Evolutionary conservation across 2,329 filamentous ascomycete genomes (phyloP), one percentile per base, ranked within the genome.

Genomic region (Phaeomoniella chlamydospora): DNA sequence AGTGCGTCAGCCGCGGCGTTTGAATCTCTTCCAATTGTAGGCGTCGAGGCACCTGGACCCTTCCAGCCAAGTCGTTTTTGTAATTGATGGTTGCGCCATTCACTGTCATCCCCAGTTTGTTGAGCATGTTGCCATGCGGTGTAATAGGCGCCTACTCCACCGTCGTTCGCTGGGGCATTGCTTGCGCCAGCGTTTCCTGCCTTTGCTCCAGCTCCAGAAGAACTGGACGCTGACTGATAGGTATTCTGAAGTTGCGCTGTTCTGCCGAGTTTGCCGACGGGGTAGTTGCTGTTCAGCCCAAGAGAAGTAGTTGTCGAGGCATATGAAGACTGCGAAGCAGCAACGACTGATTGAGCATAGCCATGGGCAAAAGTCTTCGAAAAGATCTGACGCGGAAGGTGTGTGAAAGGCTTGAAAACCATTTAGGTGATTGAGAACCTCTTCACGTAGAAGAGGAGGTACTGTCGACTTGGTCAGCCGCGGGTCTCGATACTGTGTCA

Each of bases 341-440:
- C 90, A 64, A 98, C 86, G 64, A 96, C 80, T 44, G 87, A 94
- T 61, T 96, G 88, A 51, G 87, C 87, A 73, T 94, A 96, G 64
- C 88, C 88, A 74, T 96, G 85, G 59, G 85, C 88, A 61, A 96
- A 81, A 54, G 87, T 86, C 69, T 96, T 96, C 56, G 84, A 79
- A 65, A 94, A 81, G 80, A 84, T 87, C 73, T 88, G 83, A 70
- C 90, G 88, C 76, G 93, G 85, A 71, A 96, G 83, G 69, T 76
- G 71, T 54, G 75, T 73, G 52, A 77, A 77, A 50, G 66, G 64
- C 62, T 80, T 80, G 58, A 74, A 68, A 49, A 70, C 67, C 88
- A 94, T 96, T 93, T 92, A 94, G 83, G 72, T 75, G 59, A 73
- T 66, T 57, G 62, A 63, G 45, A 57, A 64, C 64, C 71, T 73